Conservation (phyloP, 306 rosid genomes). For the Vigna nakashimae region DNA sequence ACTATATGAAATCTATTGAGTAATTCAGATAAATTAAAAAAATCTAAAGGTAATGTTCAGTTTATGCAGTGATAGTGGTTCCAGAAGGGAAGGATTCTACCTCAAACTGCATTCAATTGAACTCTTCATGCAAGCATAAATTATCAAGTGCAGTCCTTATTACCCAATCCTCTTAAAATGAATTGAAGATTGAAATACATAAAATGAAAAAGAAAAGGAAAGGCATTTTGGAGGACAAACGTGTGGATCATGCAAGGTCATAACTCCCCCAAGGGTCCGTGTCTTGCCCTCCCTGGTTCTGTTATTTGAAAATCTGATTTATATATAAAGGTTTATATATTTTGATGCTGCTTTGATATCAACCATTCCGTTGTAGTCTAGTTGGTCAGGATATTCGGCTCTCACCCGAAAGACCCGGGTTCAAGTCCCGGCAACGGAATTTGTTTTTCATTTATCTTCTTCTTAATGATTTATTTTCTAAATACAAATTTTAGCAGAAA, state of each 20-base stretch:
- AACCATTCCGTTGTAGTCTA: conserved; percentile 60
- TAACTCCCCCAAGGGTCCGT: background rate
- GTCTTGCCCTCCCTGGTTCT: background rate
- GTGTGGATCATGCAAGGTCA: background rate
- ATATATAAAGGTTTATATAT: too few species aligned
- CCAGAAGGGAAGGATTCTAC: background rate
- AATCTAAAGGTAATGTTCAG: background rate
- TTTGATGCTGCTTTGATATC: rapidly evolving
- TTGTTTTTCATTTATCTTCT: too few species aligned
- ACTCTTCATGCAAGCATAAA: background rate
- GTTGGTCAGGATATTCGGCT: conserved; percentile 58
- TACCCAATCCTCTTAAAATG: background rate
- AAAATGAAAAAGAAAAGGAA: background rate
- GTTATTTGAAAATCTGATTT: background rate
- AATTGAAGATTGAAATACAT: background rate
- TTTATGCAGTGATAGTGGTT: background rate
- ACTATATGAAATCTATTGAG: background rate
- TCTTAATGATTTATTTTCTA: too few species aligned
- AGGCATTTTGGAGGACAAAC: background rate
- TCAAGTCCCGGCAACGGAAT: conserved; percentile 64
- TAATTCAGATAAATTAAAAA: background rate
- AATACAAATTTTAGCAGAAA: too few species aligned
- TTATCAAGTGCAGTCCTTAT: background rate
- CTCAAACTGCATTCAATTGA: background rate
- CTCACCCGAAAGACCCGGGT: conserved; percentile 62